Evolutionary conservation across 495 filamentous ascomycete species (phyloP).

Genomic region (Penicillium silybi): DNA sequence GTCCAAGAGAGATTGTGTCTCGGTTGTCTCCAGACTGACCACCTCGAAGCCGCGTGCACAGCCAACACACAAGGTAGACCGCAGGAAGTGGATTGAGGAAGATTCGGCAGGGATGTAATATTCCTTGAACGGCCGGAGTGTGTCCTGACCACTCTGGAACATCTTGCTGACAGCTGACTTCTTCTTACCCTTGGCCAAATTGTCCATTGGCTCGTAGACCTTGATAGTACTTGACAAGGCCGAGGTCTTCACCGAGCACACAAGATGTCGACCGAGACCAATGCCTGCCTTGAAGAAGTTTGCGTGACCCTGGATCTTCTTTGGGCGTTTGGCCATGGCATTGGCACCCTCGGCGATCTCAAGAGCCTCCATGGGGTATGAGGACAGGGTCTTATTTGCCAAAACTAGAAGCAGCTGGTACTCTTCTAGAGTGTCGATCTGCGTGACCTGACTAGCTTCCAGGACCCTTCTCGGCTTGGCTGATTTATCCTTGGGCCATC

Average conservation of each 20-base stretch:
- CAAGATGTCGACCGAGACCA: conserved; percentile 87
- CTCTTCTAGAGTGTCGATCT: conserved; percentile 94
- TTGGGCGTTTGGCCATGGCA: conserved; percentile 75
- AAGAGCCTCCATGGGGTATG: conserved; percentile 79
- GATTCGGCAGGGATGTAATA: conserved; percentile 98
- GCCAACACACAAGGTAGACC: conserved; percentile 93
- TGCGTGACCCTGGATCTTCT: conserved; percentile 94
- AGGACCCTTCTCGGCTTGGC: conserved; percentile 77
- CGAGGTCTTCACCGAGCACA: conserved; percentile 90
- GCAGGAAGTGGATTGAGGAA: conserved; percentile 93
- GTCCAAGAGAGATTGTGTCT: conserved; percentile 94
- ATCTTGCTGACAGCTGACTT: conserved; percentile 91
- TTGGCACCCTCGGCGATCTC: conserved; percentile 73
- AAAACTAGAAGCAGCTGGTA: conserved; percentile 90
- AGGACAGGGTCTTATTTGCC: conserved; percentile 83
- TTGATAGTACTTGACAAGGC: conserved; percentile 92
- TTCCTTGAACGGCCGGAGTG: conserved; percentile 95
- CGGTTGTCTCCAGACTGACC: conserved; percentile 91
- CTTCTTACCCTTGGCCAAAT: conserved; percentile 80
- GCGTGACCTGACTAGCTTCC: conserved; percentile 82
- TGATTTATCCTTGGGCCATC: conserved; percentile 77
- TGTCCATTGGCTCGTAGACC: conserved; percentile 94
- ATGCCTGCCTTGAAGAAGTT: conserved; percentile 98
- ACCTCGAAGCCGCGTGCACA: conserved; percentile 96
- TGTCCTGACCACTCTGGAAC: conserved; percentile 90